Evolutionary conservation across 768 basidiomycete species (phyloP), one percentile per base, ranked within the genome.

Genomic region (Mycena epipterygia): DNA sequence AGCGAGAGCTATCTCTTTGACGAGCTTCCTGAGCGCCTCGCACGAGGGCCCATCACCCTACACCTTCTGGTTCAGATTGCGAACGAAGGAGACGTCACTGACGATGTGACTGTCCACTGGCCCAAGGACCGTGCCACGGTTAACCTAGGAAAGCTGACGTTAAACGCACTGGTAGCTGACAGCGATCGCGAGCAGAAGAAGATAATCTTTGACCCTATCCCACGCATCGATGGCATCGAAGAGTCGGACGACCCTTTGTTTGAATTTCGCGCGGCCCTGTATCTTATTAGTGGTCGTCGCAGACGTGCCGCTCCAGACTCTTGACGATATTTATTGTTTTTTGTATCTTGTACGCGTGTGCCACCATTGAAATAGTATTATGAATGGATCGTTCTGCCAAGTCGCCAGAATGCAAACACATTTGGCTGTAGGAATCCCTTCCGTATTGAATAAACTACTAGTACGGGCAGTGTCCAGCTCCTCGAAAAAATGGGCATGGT

Each of bases 271-370:
- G 74, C 74, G 12, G 72, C 74, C 17, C 35, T 75, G n/a, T 75
- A 75, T 71, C 68, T 75, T 33, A 68, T 75, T 17, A 68, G 68
- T 30, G 74, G 74, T 49, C 71, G 72, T 32, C 74, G 73, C 42
- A 65, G 71, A 57, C 76, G 68, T 29, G 65, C 63, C 14, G 74
- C 71, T 62, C 58, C 49, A n/a, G n/a, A n/a, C n/a, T 86, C 85
- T 57, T 83, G 79, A 42, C 80, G 70, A 41, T 81, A 84, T 19
- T 68, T 51, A 0, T 75, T 75, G 5, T 67, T 63, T 2, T n/a
- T n/a, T n/a, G n/a, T n/a, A n/a, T n/a, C n/a, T n/a, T n/a, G n/a
- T n/a, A n/a, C n/a, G n/a, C n/a, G n/a, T n/a, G n/a, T n/a, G n/a
- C n/a, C n/a, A n/a, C n/a, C n/a, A n/a, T n/a, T n/a, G n/a, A n/a